A percentile compares a stretch with the other conserved stretches of the same genome.
These are phyloP conservation scores for Astrothelium macrocarpum DNA, from an alignment of 495 filamentous ascomycete genomes.

Conservation along the genomic window DNA sequence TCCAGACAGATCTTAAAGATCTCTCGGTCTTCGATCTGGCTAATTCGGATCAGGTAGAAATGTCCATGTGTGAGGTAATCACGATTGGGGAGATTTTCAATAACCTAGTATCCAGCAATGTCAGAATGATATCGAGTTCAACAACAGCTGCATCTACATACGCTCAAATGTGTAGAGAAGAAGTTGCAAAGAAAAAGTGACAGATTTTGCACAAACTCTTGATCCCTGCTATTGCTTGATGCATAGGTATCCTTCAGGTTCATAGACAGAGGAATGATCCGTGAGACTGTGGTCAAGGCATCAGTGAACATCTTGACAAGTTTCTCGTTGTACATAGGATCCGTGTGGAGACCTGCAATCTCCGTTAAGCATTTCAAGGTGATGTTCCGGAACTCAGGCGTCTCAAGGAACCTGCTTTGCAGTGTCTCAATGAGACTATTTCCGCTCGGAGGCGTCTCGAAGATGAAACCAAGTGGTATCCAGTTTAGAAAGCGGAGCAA, in stretches of 20 bases:
- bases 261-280: conserved; percentile 78
- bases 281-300: conserved; percentile 76
- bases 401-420: conserved; percentile 76
- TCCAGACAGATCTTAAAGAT: conserved; percentile 99
- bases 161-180: conserved; percentile 81
- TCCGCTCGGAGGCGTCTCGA: conserved; percentile 63
- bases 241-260: conserved; percentile 85
- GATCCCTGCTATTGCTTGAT: conserved; percentile 81
- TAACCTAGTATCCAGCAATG: conserved; percentile 47
- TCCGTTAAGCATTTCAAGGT: conserved; percentile 95
- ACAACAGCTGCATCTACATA: conserved; percentile 38
- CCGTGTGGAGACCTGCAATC: conserved; percentile 82
- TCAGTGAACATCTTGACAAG: conserved; percentile 96
- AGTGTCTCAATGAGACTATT: conserved; percentile 77
- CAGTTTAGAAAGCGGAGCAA: conserved; percentile 94
- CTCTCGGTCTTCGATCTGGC: conserved; percentile 95
- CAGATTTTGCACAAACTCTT: conserved; percentile 95
- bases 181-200: conserved; percentile 94
- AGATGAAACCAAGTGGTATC: conserved; percentile 97
- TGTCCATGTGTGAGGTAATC: conserved; percentile 92
- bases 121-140: neutral
- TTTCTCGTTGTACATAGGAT: conserved; percentile 81
- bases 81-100: conserved; percentile 88
- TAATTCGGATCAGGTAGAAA: conserved; percentile 95
- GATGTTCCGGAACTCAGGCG: conserved; percentile 89